Evolutionary conservation across 164 flowering plant genomes (phyloP).

Genomic region (Brasenia schreberi): DNA sequence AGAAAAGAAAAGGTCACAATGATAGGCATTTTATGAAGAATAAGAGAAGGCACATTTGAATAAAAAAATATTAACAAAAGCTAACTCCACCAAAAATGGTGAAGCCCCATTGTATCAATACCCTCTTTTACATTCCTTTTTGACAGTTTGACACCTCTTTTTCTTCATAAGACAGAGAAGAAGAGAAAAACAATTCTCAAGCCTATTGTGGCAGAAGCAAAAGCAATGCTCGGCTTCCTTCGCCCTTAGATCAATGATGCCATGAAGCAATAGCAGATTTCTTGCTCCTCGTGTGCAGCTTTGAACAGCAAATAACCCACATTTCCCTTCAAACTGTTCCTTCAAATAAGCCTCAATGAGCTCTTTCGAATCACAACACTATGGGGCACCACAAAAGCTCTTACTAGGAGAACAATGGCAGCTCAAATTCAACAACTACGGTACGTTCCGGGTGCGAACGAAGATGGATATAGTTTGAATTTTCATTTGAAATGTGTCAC

Average conservation of each 20-base stretch:
- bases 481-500: not conserved
- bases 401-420: not conserved
- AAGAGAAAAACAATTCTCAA: not conserved
- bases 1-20: too few species aligned
- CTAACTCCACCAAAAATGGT: not conserved
- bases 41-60: not conserved
- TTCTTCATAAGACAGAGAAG: not conserved
- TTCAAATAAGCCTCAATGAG: not conserved
- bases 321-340: not conserved
- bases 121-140: not conserved
- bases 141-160: not conserved
- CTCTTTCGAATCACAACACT: not conserved
- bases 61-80: not conserved
- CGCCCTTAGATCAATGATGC: not conserved
- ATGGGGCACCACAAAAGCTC: not conserved
- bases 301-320: not conserved
- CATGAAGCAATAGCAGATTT: not conserved
- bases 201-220: not conserved
- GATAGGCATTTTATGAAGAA: too few species aligned
- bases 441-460: not conserved
- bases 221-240: constrained; percentile 2
- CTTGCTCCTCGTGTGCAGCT: not conserved
- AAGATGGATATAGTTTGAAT: too few species aligned
- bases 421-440: not conserved
- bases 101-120: not conserved